A percentile compares a stretch with the other conserved stretches of the same genome.
Evolutionary conservation across 2,329 filamentous ascomycete genomes (phyloP).

Genomic region (Fusarium devonianum): DNA sequence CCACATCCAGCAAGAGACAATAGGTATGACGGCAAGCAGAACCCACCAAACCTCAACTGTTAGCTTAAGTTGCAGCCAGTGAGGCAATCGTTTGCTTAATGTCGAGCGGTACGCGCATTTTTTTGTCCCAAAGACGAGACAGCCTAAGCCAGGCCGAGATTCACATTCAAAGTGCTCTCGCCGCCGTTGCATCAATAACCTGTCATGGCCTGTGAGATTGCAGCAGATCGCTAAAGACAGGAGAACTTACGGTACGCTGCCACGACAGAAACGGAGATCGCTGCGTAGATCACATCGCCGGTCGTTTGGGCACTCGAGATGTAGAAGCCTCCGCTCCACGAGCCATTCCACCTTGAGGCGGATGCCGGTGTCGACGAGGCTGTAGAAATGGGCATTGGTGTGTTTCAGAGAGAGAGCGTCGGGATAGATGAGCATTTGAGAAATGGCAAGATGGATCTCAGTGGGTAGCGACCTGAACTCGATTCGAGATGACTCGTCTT

Average conservation of each 20-base stretch:
- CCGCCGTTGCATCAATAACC: conserved; percentile 64
- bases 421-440: conserved; percentile 68
- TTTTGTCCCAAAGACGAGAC: conserved; percentile 60
- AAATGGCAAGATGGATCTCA: conserved; percentile 72
- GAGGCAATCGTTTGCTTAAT: conserved; percentile 54
- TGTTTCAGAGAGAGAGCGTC: conserved; percentile 76
- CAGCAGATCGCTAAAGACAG: neutral
- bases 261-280: conserved; percentile 66
- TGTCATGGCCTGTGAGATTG: conserved; percentile 36
- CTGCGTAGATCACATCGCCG: conserved; percentile 64
- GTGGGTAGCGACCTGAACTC: conserved; percentile 62
- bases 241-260: conserved; percentile 62
- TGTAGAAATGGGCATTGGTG: conserved; percentile 68
- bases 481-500: neutral
- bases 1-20: conserved; percentile 51
- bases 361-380: conserved; percentile 70
- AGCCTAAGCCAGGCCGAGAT: conserved; percentile 62
- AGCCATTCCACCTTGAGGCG: conserved; percentile 74
- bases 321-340: conserved; percentile 66
- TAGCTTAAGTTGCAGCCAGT: conserved; percentile 54
- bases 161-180: conserved; percentile 69
- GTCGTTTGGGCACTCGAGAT: conserved; percentile 71
- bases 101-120: conserved; percentile 55
- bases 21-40: conserved; percentile 51
- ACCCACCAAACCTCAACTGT: conserved; percentile 60